Evolutionary conservation across 2,329 filamentous ascomycete species (phyloP).

Genomic region (Fusarium stilboides): DNA sequence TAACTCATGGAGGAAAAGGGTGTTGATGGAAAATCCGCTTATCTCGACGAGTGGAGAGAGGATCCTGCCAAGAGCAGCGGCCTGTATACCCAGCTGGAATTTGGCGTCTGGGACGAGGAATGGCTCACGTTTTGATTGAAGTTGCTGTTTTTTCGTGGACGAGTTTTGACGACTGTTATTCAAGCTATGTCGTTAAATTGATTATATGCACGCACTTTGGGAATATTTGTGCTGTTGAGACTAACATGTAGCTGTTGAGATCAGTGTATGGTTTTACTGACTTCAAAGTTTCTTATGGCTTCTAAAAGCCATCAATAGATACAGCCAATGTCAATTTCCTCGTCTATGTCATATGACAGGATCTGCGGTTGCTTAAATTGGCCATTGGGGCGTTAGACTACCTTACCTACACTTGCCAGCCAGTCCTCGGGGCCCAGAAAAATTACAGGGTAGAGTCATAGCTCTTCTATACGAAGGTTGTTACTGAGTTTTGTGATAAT

Average conservation of each 20-base stretch:
- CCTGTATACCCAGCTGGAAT: constrained; percentile 50
- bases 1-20: constrained; percentile 9
- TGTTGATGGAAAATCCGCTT: constrained; percentile 34
- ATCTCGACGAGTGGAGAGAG: constrained; percentile 47
- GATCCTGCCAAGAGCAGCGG: constrained; percentile 46
- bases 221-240: neutral
- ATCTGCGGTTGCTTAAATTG: constrained; percentile 7
- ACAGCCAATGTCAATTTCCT: neutral
- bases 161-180: constrained; percentile 38
- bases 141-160: constrained; percentile 40
- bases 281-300: neutral
- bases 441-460: too few species aligned
- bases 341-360: constrained; percentile 3
- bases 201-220: constrained; percentile 10
- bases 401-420: too few species aligned
- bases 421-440: too few species aligned
- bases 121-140: constrained; percentile 47
- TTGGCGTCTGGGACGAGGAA: constrained; percentile 53
- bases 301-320: neutral
- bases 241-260: too few species aligned
- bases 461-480: too few species aligned
- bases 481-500: too few species aligned
- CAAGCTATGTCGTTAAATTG: constrained; percentile 33
- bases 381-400: constrained; percentile 26
- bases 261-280: neutral